Percentiles rank a stretch among this genome's conserved stretches.
Evolutionary conservation across 345 rosid species (phyloP).

Genomic region (Physaria fendleri): DNA sequence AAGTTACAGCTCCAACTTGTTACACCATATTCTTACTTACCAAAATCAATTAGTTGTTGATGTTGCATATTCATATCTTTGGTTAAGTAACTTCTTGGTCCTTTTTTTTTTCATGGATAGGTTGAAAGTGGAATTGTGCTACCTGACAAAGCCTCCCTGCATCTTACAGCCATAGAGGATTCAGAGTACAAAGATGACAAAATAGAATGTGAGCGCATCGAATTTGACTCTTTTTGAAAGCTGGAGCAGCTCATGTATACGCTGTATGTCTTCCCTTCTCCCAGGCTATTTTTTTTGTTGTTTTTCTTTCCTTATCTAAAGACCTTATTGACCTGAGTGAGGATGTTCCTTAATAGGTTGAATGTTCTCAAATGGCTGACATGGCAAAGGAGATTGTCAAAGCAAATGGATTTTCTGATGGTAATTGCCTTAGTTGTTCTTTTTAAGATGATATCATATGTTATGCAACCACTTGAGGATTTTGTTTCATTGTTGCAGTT

Average conservation of each 20-base stretch:
- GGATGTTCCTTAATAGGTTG: constrained; percentile 44
- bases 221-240: no score
- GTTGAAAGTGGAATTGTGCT: constrained; percentile 72
- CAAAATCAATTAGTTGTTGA: no score
- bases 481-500: no score
- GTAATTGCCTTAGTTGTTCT: constrained; percentile 34
- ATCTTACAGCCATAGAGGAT: constrained; percentile 91
- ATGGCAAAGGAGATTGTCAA: constrained; percentile 84
- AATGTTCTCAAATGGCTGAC: constrained; percentile 89
- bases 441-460: no score
- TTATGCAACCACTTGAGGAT: no score
- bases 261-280: no score
- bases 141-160: constrained; percentile 90
- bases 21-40: background rate
- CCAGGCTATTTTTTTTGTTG: no score
- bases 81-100: background rate
- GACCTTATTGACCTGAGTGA: background rate
- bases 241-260: no score
- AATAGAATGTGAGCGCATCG: constrained; percentile 75
- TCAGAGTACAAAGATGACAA: constrained; percentile 94
- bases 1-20: constrained; percentile 31
- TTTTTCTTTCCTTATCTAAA: background rate
- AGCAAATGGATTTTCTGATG: constrained; percentile 67
- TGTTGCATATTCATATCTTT: background rate
- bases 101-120: constrained; percentile 32